A percentile compares a stretch with the other conserved stretches of the same genome.
These are phyloP conservation scores for Annona squamosa DNA, from an alignment of 164 flowering plant genomes.

Conservation along the genomic window DNA sequence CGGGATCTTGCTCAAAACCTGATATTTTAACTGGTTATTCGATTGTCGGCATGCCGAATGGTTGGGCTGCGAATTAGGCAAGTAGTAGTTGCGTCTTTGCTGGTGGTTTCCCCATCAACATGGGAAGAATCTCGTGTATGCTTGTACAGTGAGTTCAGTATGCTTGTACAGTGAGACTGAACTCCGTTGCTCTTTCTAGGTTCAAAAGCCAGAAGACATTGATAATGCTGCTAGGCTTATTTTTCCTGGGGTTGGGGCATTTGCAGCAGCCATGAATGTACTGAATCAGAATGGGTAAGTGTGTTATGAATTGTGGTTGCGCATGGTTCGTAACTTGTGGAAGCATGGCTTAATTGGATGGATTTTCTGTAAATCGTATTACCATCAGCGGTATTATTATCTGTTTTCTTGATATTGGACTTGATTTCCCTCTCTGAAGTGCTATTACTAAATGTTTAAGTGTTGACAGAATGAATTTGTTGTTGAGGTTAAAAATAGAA, in stretches of 20 bases:
- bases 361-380: background rate
- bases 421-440: too few relatives aligned
- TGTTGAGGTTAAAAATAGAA: background rate
- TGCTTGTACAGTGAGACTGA: background rate
- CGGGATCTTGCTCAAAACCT: too few relatives aligned
- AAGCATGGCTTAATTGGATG: background rate
- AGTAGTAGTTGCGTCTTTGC: too few relatives aligned
- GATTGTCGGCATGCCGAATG: too few relatives aligned
- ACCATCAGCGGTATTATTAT: background rate
- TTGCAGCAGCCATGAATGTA: constrained; percentile 88
- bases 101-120: too few relatives aligned
- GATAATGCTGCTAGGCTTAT: constrained; percentile 71
- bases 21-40: too few relatives aligned
- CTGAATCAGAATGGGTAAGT: constrained; percentile 61
- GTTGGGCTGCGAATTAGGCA: too few relatives aligned
- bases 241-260: constrained; percentile 98
- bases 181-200: constrained; percentile 31
- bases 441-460: background rate
- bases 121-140: background rate
- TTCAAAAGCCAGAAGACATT: constrained; percentile 78
- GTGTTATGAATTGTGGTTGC: background rate
- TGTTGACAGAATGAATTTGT: background rate
- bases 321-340: background rate
- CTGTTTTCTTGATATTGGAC: background rate
- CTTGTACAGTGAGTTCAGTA: too few relatives aligned